These are phyloP conservation scores for Sporisorium scitamineum DNA, from an alignment of 1,284 basidiomycete species.

Conservation along the genomic window DNA sequence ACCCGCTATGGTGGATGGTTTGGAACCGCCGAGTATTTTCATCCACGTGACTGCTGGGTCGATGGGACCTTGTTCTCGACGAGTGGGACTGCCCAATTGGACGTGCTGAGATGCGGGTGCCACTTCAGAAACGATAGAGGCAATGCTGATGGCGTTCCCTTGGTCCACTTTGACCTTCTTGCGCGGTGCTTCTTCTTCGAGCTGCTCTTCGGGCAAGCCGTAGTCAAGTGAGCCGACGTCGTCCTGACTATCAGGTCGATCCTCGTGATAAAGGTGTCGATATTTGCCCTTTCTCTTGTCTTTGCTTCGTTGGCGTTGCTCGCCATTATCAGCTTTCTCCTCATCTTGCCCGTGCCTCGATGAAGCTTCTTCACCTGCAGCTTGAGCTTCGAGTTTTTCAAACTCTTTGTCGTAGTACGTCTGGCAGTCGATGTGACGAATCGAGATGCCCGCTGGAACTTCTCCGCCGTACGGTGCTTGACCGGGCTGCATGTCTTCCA, in stretches of 20 bases:
- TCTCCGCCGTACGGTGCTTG: constrained; percentile 8
- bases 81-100: background rate
- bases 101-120: background rate
- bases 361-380: background rate
- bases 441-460: constrained; percentile 9
- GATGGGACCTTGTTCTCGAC: background rate
- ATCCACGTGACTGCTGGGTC: background rate
- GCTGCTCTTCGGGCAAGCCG: background rate
- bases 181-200: background rate
- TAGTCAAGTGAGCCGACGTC: constrained; percentile 4
- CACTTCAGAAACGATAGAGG: background rate
- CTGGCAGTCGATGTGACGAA: constrained; percentile 32
- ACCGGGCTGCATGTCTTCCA: constrained; percentile 14
- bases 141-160: background rate
- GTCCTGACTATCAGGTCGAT: background rate
- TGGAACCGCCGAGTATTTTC: background rate
- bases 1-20: background rate
- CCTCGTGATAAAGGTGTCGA: background rate
- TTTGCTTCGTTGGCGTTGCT: background rate
- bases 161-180: constrained; percentile 6
- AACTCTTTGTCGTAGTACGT: constrained; percentile 20
- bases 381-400: constrained; percentile 6
- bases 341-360: background rate
- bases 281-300: background rate
- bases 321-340: background rate